A percentile compares a stretch with the other conserved stretches of the same genome.
These are phyloP conservation scores for Paxillus ammoniavirescens DNA, from an alignment of 768 basidiomycete genomes.

Conservation along the genomic window DNA sequence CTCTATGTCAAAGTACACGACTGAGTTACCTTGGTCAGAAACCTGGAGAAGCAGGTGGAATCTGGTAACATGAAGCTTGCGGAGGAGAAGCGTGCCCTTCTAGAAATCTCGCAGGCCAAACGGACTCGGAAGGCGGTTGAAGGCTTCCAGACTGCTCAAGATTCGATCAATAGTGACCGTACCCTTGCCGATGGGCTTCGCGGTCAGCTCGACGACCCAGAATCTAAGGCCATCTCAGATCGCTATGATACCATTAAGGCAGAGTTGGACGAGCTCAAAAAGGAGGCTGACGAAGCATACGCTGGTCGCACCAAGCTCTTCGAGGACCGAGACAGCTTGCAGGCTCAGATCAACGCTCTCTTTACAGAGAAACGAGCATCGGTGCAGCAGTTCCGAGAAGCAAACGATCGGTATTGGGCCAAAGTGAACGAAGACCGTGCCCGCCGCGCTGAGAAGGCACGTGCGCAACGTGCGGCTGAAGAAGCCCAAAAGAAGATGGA, in stretches of 20 bases:
- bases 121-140: conserved; percentile 77
- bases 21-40: conserved; percentile 40
- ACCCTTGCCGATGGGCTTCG: conserved; percentile 72
- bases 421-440: conserved; percentile 90
- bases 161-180: conserved; percentile 78
- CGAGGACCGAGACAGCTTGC: conserved; percentile 79
- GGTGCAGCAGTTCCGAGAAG: conserved; percentile 68
- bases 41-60: conserved; percentile 88
- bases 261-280: conserved; percentile 85
- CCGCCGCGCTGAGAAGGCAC: conserved; percentile 73
- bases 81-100: conserved; percentile 94
- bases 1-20: conserved; percentile 2
- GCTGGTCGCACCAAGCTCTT: conserved; percentile 79
- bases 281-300: conserved; percentile 81
- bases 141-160: conserved; percentile 74
- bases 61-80: conserved; percentile 89
- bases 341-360: conserved; percentile 65
- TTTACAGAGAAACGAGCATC: conserved; percentile 79
- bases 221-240: conserved; percentile 75
- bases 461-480: conserved; percentile 71
- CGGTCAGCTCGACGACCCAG: conserved; percentile 88
- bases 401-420: conserved; percentile 76
- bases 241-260: conserved; percentile 79
- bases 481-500: conserved; percentile 81
- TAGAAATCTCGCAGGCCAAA: conserved; percentile 76